Conservation (phyloP, 345 rosid genomes). For the Corchorus olitorius region DNA sequence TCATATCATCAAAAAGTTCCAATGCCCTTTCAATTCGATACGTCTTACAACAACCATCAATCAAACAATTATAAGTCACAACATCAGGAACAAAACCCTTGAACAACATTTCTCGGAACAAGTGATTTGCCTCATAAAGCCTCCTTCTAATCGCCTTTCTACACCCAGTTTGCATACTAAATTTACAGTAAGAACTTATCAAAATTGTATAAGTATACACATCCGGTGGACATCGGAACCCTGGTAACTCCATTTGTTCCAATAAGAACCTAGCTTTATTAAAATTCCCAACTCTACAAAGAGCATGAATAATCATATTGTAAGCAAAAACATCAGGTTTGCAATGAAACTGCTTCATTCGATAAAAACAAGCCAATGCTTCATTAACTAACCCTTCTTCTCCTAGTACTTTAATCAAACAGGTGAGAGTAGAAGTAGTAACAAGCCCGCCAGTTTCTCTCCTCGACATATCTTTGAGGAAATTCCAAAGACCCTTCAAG, state of each 20-base stretch:
- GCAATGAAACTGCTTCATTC: conserved; percentile 75
- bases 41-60: conserved; percentile 86
- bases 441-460: conserved; percentile 42
- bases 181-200: conserved; percentile 75
- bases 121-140: conserved; percentile 82
- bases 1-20: conserved; percentile 82
- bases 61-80: conserved; percentile 83
- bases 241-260: conserved; percentile 85
- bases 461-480: conserved; percentile 57
- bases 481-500: conserved; percentile 62
- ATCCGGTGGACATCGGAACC: conserved; percentile 74
- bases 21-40: conserved; percentile 68
- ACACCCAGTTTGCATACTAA: conserved; percentile 79
- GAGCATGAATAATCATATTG: conserved; percentile 67
- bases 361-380: conserved; percentile 61
- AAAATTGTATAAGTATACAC: conserved; percentile 68
- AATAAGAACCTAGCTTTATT: conserved; percentile 72
- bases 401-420: conserved; percentile 94
- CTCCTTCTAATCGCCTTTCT: conserved; percentile 80
- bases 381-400: conserved; percentile 85
- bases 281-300: conserved; percentile 79
- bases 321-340: conserved; percentile 82
- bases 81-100: conserved; percentile 84
- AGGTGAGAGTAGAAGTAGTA: conserved; percentile 53
- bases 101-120: conserved; percentile 81